A percentile compares a stretch with the other conserved stretches of the same genome.
Conservation (phyloP, 768 basidiomycete genomes). For the Holtermanniella nyarrowii region DNA sequence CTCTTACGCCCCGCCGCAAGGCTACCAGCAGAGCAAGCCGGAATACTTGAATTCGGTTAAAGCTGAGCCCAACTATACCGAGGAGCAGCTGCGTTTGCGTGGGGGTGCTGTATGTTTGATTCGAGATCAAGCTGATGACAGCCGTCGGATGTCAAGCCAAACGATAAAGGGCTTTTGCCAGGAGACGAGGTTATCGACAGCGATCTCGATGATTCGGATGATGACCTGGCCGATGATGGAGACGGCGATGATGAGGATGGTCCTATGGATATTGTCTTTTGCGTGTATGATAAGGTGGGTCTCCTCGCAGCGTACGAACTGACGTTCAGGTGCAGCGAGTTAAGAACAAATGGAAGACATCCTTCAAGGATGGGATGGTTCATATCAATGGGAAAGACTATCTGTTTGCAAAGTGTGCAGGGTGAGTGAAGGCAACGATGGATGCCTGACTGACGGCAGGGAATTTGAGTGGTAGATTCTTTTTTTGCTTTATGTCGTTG, state of each 20-base stretch:
- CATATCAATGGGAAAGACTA: slow-evolving; percentile 96
- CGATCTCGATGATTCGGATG: slow-evolving; percentile 80
- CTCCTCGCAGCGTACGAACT: neutral
- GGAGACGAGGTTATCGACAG: slow-evolving; percentile 80
- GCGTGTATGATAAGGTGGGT: slow-evolving; percentile 91
- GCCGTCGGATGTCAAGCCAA: slow-evolving; percentile 23
- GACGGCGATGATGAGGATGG: slow-evolving; percentile 52
- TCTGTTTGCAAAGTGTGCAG: slow-evolving; percentile 90
- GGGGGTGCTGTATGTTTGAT: slow-evolving; percentile 21
- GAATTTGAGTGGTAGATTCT: too few species aligned
- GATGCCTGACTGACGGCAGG: too few species aligned
- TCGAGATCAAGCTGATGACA: neutral
- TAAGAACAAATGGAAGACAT: slow-evolving; percentile 99
- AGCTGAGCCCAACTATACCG: slow-evolving; percentile 12
- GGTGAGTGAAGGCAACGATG: too few species aligned
- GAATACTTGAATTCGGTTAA: slow-evolving; percentile 11
- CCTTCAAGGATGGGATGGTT: slow-evolving; percentile 94
- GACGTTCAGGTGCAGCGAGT: slow-evolving; percentile 78
- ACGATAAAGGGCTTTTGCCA: slow-evolving; percentile 40
- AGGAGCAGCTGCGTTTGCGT: slow-evolving; percentile 22
- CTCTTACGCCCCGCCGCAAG: slow-evolving; percentile 10
- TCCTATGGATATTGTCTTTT: slow-evolving; percentile 87
- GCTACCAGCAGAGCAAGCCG: neutral
- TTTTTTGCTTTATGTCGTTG: too few species aligned
- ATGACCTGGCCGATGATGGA: slow-evolving; percentile 72